Base-by-base conservation (phyloP, 176 grass and related monocot genomes). In the Avena sativa region DNA sequence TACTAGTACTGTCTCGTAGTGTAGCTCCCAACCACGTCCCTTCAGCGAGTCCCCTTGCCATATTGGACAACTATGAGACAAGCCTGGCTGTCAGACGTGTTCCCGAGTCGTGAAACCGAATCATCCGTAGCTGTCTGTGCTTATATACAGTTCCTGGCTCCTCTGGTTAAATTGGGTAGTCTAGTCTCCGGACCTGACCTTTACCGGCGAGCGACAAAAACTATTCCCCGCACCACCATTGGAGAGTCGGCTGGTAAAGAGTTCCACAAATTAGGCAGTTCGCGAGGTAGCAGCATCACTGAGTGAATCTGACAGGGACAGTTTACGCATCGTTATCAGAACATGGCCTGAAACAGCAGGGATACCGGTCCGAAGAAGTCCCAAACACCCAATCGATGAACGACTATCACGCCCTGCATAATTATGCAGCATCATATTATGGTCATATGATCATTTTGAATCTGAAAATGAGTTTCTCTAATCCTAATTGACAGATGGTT, bases 261-360 rank as follows among this genome's bases (percentile, higher is more conserved):
- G 13, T 56, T 74, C 68, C 67, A 72, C 48, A 66, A 81, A 64
- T 20, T 13, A 15, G 25, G 25, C 25, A 25, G 25, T 64, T 79
- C 14, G 38, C 38, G 4, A 7, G 1, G 5, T 25, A 25, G 25
- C 25, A 25, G 21, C 13, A 23, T 68, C 82, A 30, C 25, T 28
- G 58, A 47, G 25, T 25, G 25, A 25, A 25, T 25, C 46, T 46
- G 87, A 81, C 43, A 49, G 83, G 8, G 83, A 85, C 78, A 49
- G 69, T 16, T 19, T 40, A 65, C 50, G 50, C 71, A 52, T 89
- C 78, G 59, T 49, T 76, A 66, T 85, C 83, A 68, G 68, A 76
- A 48, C 59, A 72, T 62, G 81, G 81, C 40, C 25, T 30, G 74
- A 79, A 66, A 36, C 77, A 19, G 59, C 38, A 40, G 53, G 20